A percentile compares a stretch with the other conserved stretches of the same genome.
phyloP scores from a whole-genome alignment of 1,284 basidiomycete genomes.

The Ganoderma leucocontextum region DNA sequence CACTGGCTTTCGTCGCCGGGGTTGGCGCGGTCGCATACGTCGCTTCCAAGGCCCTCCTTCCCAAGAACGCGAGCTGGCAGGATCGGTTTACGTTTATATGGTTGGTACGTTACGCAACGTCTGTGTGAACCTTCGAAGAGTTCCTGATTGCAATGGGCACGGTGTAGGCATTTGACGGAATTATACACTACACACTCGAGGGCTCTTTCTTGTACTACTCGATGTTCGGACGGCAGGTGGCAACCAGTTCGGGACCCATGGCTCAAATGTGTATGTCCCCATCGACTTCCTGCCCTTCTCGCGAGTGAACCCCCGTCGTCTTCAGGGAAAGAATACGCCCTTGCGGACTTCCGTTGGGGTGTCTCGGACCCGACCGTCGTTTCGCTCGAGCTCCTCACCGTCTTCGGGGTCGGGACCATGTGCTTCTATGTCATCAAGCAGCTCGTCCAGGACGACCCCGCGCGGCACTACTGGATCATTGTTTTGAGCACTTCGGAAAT shows the following conservation, averaged over 20 bases:
- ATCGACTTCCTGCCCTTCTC: background rate
- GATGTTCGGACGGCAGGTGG: conserved; percentile 75
- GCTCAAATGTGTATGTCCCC: conserved; percentile 73
- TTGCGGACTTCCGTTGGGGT: conserved; percentile 84
- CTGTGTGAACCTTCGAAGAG: background rate
- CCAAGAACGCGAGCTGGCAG: conserved; percentile 67
- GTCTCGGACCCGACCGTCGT: conserved; percentile 79
- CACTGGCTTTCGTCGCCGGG: conserved; percentile 64
- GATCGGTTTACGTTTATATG: conserved; percentile 77
- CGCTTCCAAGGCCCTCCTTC: conserved; percentile 61
- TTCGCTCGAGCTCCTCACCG: conserved; percentile 83
- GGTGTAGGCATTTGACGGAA: conserved; percentile 72
- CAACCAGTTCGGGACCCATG: conserved; percentile 71
- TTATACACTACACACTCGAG: conserved; percentile 83
- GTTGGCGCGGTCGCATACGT: conserved; percentile 59
- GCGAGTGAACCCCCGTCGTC: background rate
- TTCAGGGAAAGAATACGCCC: conserved; percentile 72
- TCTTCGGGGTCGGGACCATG: conserved; percentile 77
- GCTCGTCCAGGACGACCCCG: conserved; percentile 68
- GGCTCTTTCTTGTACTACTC: conserved; percentile 82
- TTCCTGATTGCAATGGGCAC: too few species aligned
- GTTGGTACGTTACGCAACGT: conserved; percentile 57
- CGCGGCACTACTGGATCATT: conserved; percentile 83
- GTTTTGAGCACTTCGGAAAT: conserved; percentile 79
- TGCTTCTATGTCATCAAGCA: conserved; percentile 75